Base-by-base conservation (phyloP, 257 asterid genomes). In the Capsicum baccatum region DNA sequence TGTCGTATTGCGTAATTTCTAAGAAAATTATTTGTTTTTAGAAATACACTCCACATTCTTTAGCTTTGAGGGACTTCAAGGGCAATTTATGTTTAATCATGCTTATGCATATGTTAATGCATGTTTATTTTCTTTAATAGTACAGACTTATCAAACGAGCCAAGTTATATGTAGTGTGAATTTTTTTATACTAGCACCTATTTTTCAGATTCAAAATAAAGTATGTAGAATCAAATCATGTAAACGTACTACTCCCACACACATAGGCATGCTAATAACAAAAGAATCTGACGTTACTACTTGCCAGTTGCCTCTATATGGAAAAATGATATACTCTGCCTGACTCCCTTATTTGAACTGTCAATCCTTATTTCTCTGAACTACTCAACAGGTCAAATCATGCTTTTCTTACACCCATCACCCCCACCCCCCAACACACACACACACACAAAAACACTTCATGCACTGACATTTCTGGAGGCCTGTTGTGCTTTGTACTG, bases 371-470 rank as follows among this genome's bases (percentile, higher is more conserved):
- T 52, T 76, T 76, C 62, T 17, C 83, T 42, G 44, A 42, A 42
- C 78, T 81, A 66, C 56, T 67, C 84, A 81, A 54, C 42, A 64
- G 84, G 88, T 85, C 89, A 84, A 84, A 83, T 86, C 85, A 86
- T 70, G 64, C 85, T 64, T 73, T 83, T 84, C 86, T 57, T 55
- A 15, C 85, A 60, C 81, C 14, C 64, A 52, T 21, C 48, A 42
- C 3, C 19, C 26, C 55, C 35, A 39, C 7, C 10, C 76, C 15
- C 76, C 26, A 35, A 67, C 19, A 6, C 19, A 74, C 3, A 50
- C 47, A 76, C 26, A 26, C 33, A 14, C 66, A 78, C 50, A 78
- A 78, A 66, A 2, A 44, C 83, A 58, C 86, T 52, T 33, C 58
- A 82, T 12, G 21, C 62, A 64, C 69, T 83, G 81, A 44, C 67